Conservation (phyloP, 78 protist genomes). For the Bigelowiella natans region DNA sequence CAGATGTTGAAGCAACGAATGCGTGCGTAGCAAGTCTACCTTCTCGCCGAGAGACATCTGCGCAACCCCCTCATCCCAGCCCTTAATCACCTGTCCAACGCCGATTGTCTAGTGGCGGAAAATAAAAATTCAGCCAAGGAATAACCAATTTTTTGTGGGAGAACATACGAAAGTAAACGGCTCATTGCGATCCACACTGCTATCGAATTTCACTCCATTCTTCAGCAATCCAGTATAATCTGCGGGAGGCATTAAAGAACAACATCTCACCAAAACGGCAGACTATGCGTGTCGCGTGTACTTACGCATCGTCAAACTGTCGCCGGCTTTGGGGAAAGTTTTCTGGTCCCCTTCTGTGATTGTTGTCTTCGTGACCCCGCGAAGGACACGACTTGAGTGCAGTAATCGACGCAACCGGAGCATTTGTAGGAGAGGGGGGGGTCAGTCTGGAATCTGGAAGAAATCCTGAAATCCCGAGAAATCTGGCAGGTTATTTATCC, state of each 20-base stretch:
- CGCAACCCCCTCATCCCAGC: neutral
- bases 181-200: neutral
- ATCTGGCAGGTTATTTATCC: no score
- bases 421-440: no score
- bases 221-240: neutral
- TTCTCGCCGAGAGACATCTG: no score
- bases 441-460: no score
- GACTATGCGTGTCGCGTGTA: neutral
- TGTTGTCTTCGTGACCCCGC: neutral
- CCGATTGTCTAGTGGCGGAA: neutral
- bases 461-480: no score
- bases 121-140: neutral
- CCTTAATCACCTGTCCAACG: neutral
- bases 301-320: neutral
- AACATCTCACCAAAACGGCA: neutral
- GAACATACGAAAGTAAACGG: neutral
- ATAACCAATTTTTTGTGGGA: neutral
- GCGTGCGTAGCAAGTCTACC: no score
- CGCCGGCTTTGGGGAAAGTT: neutral
- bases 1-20: no score
- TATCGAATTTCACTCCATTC: neutral
- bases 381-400: neutral
- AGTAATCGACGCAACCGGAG: no score
- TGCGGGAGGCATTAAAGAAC: neutral
- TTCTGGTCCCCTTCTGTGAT: neutral